Evolutionary conservation across 495 filamentous ascomycete species (phyloP).

Genomic region (Neurospora cerealis): DNA sequence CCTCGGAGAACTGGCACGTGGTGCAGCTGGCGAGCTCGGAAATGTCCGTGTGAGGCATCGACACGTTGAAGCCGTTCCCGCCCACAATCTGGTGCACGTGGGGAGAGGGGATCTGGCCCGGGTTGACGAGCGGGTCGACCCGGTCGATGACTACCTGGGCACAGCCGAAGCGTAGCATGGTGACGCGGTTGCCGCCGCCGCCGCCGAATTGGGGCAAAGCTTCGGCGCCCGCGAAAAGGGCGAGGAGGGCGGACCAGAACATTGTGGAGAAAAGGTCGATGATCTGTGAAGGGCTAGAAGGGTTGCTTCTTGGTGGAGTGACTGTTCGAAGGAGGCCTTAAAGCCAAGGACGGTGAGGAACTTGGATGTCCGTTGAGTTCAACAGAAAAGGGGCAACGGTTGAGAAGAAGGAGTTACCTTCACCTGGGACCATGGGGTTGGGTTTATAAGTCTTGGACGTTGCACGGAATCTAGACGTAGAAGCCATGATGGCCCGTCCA

Average conservation of each 20-base stretch:
- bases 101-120: constrained; percentile 25
- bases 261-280: constrained; percentile 13
- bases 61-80: constrained; percentile 32
- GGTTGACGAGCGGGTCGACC: constrained; percentile 34
- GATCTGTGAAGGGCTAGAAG: background rate
- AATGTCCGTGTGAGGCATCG: constrained; percentile 33
- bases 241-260: constrained; percentile 28
- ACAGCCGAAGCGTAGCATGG: constrained; percentile 40
- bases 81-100: constrained; percentile 39
- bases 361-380: background rate
- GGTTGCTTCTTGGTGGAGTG: background rate
- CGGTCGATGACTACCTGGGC: constrained; percentile 34
- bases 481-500: background rate
- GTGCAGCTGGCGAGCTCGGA: constrained; percentile 28
- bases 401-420: background rate
- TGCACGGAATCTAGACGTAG: background rate
- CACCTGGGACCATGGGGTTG: background rate
- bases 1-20: constrained; percentile 31
- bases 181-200: constrained; percentile 17
- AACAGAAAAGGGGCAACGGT: background rate
- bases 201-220: constrained; percentile 29
- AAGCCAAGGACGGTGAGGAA: background rate
- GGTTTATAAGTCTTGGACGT: background rate
- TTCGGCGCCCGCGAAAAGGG: constrained; percentile 25
- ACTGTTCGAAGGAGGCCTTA: background rate